A percentile compares a stretch with the other conserved stretches of the same genome.
These are phyloP conservation scores for Trametes cingulata DNA, from an alignment of 768 basidiomycete species.

Conservation along the genomic window DNA sequence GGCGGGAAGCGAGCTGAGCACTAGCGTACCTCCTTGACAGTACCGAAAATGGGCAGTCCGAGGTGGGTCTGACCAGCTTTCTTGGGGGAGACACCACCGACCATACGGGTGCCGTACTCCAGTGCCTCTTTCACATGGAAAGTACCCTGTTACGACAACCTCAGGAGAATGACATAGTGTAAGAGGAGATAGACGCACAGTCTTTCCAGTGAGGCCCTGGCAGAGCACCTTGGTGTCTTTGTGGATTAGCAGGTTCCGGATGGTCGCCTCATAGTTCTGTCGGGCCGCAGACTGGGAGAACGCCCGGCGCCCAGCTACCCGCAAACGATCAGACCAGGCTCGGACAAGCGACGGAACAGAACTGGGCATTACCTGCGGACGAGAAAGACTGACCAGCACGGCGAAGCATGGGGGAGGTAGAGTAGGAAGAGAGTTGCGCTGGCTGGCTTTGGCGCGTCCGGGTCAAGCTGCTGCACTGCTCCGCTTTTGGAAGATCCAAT, in stretches of 20 bases:
- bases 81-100: conserved; percentile 95
- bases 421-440: conserved; percentile 18
- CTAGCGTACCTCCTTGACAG: conserved; percentile 74
- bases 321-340: conserved; percentile 1
- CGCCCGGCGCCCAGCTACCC: conserved; percentile 66
- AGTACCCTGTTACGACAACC: conserved; percentile 65
- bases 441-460: conserved; percentile 17
- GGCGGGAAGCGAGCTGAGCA: conserved; percentile 21
- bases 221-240: conserved; percentile 93
- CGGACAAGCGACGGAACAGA: not conserved
- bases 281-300: conserved; percentile 79
- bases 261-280: conserved; percentile 83
- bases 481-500: conserved; percentile 12
- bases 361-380: conserved; percentile 47
- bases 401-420: conserved; percentile 49
- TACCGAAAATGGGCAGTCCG: conserved; percentile 91
- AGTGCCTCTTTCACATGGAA: conserved; percentile 95
- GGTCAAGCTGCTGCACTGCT: conserved; percentile 3
- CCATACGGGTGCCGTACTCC: conserved; percentile 95
- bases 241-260: conserved; percentile 88
- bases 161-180: not conserved
- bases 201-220: conserved; percentile 95
- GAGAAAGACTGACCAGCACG: conserved; percentile 60
- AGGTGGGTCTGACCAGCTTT: conserved; percentile 96
- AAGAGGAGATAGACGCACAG: conserved; percentile 45